Base-by-base conservation (phyloP, 306 rosid species). In the Macrotyloma uniflorum region DNA sequence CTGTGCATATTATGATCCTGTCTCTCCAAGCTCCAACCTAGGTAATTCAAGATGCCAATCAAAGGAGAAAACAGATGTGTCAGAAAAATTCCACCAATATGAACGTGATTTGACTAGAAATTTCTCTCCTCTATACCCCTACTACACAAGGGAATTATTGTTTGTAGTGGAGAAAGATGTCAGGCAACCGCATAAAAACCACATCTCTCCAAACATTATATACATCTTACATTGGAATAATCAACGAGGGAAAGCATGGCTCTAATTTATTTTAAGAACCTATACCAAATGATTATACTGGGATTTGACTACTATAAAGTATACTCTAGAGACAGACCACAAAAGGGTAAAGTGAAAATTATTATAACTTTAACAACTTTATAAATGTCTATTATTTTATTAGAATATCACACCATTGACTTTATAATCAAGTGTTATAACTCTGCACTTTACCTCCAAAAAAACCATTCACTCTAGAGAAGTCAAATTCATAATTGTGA, bases 1-100 rank as follows among this genome's bases (percentile, higher is more conserved):
- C 98, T 0, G 98, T 88, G 88, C 96, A 91, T 72, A 93, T 74
- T 72, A 96, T 91, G 74, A 96, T 96, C 82, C 97, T 87, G 84
- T 96, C 98, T 89, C 96, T 90, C 99, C 98, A 96, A 76, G 97
- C 98, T 90, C 99, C 99, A 84, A 90, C 96, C 99, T 96, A 68
- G 61, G 54, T 79, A 64, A 83, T 76, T 58, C 68, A 85, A 82
- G 30, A 84, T 32, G 74, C 66, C 55, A 58, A 75, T 14, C 50
- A n/a, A 54, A 81, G 80, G 63, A 20, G 50, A 68, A 6, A 82
- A 59, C 43, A 59, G 35, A 68, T 43, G 72, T 62, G 57, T 67
- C 59, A 64, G 71, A 78, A 70, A 66, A 53, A 40, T 23, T 81
- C 19, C 66, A 51, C 15, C 10, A 24, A 67, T 12, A 80, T 32